phyloP scores from a whole-genome alignment of 2,329 filamentous ascomycete genomes.

The Massarina eburnea region DNA sequence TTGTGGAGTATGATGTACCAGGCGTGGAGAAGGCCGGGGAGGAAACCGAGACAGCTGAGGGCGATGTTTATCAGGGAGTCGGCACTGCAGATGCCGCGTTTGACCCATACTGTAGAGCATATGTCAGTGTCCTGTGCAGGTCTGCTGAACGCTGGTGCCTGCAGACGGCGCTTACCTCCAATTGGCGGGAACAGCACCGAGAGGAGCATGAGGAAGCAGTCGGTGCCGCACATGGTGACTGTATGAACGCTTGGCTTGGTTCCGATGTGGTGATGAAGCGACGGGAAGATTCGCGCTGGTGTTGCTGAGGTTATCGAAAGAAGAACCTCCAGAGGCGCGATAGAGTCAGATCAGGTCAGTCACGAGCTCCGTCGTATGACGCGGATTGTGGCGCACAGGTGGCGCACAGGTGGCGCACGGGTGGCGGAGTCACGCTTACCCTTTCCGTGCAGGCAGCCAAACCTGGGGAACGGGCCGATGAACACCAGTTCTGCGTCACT shows the following conservation, averaged over 20 bases:
- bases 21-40: constrained; percentile 88
- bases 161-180: constrained; percentile 48
- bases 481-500: no score
- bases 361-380: neutral
- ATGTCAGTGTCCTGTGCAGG: neutral
- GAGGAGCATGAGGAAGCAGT: constrained; percentile 62
- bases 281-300: neutral
- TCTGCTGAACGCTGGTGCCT: constrained; percentile 1
- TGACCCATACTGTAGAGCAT: constrained; percentile 79
- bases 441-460: neutral
- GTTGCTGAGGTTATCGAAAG: no score
- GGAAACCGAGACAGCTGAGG: constrained; percentile 62
- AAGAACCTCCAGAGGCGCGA: no score
- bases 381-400: neutral
- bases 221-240: constrained; percentile 58
- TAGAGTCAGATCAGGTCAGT: no score
- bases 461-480: no score
- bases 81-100: constrained; percentile 86
- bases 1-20: constrained; percentile 97
- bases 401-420: neutral
- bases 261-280: neutral
- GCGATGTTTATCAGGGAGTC: constrained; percentile 95
- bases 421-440: neutral
- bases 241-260: neutral
- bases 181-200: constrained; percentile 64